Conservation (phyloP, 331 rosid species). For the Ulmus americana region DNA sequence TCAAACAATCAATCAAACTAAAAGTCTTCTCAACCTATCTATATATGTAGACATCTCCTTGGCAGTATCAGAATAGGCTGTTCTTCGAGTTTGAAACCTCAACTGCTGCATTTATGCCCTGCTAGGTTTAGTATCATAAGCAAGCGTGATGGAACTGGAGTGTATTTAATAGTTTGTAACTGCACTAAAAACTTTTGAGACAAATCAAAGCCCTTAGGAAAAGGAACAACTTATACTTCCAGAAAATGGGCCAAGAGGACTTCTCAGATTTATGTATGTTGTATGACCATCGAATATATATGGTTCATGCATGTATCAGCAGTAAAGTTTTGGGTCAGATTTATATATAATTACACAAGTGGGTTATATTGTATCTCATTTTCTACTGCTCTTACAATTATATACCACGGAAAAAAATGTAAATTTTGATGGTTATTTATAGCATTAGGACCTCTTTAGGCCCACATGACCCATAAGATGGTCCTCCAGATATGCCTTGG, state of each 20-base stretch:
- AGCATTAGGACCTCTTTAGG: constrained; percentile 23
- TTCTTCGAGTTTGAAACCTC: constrained; percentile 9
- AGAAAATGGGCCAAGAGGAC: constrained; percentile 23
- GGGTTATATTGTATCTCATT: neutral
- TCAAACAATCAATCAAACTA: neutral
- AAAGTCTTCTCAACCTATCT: neutral
- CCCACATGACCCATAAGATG: constrained; percentile 24
- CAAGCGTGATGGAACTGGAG: neutral
- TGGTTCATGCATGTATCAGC: neutral
- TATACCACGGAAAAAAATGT: neutral
- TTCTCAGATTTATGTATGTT: constrained; percentile 13
- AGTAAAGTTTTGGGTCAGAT: neutral
- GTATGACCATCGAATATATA: neutral
- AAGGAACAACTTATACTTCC: neutral
- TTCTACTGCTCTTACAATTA: neutral
- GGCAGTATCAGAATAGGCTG: constrained; percentile 4
- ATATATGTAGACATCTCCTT: constrained; percentile 6
- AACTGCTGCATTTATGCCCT: constrained; percentile 18
- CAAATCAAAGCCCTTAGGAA: neutral
- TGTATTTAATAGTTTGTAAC: constrained; percentile 7
- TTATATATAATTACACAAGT: neutral
- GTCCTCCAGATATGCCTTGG: constrained; percentile 25
- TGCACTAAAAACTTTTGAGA: constrained; percentile 25
- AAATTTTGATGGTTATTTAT: constrained; percentile 14
- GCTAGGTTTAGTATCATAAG: constrained; percentile 2